These are phyloP conservation scores for Acacia melanoxylon DNA, from an alignment of 306 rosid species.

Conservation along the genomic window DNA sequence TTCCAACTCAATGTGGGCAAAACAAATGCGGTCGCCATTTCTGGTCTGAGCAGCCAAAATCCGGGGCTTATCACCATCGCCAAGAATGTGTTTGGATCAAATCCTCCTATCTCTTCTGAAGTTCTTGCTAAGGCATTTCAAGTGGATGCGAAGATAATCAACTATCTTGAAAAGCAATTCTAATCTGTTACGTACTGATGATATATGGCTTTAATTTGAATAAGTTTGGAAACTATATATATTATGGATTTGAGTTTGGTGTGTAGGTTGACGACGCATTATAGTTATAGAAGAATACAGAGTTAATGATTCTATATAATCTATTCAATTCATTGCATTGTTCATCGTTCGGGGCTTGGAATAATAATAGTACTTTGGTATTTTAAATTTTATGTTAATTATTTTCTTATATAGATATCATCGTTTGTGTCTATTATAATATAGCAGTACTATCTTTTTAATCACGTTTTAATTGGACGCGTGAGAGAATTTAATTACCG, in stretches of 20 bases:
- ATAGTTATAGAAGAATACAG: neutral
- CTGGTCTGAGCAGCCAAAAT: constrained; percentile 26
- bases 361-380: neutral
- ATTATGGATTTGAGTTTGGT: neutral
- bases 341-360: neutral
- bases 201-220: neutral
- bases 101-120: constrained; percentile 30
- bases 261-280: neutral
- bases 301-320: neutral
- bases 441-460: too few relatives aligned
- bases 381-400: neutral
- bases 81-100: constrained; percentile 31
- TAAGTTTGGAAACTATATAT: neutral
- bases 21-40: constrained; percentile 26
- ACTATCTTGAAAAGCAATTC: constrained; percentile 33
- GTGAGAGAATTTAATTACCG: too few relatives aligned
- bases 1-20: constrained; percentile 33
- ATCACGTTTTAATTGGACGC: too few relatives aligned
- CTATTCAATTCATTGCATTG: neutral
- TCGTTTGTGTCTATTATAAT: too few relatives aligned
- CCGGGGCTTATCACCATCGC: constrained; percentile 27
- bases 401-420: too few relatives aligned
- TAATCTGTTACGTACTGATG: neutral
- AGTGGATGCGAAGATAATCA: constrained; percentile 15
- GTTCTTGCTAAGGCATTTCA: constrained; percentile 39